These are phyloP conservation scores for Xylaria grammica DNA, from an alignment of 495 filamentous ascomycete genomes.

Conservation along the genomic window DNA sequence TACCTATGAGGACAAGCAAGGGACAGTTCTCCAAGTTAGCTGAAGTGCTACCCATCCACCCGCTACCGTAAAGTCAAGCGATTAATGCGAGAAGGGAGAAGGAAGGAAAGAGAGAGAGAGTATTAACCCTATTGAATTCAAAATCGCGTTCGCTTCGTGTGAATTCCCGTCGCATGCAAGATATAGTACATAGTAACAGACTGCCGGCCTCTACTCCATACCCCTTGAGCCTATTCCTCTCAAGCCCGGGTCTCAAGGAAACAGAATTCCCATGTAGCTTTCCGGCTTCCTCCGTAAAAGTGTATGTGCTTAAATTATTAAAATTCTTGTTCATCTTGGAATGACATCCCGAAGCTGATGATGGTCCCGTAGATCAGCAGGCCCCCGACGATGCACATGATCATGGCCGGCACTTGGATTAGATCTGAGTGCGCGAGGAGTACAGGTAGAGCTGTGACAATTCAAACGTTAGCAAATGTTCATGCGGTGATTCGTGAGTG, in stretches of 20 bases:
- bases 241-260: background rate
- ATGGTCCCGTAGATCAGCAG: conserved; percentile 97
- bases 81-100: background rate
- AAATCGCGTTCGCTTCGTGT: conserved; percentile 1
- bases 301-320: conserved; percentile 31
- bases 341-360: conserved; percentile 97
- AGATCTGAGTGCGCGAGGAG: conserved; percentile 83
- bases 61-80: background rate
- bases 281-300: background rate
- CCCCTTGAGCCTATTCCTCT: background rate
- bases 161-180: background rate
- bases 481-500: background rate
- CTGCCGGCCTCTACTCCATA: conserved; percentile 11
- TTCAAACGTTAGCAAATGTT: conserved; percentile 32
- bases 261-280: background rate
- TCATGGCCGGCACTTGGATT: conserved; percentile 84
- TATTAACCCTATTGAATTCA: background rate
- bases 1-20: background rate
- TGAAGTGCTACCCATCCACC: too few relatives aligned
- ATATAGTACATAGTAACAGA: conserved; percentile 21
- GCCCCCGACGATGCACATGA: conserved; percentile 93
- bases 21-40: background rate
- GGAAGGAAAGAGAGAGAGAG: too few relatives aligned
- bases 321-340: conserved; percentile 92
- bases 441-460: conserved; percentile 77